Percentiles rank a stretch among this genome's conserved stretches.
phyloP scores from a whole-genome alignment of 129 eudicot species.

The Artemisia annua region DNA sequence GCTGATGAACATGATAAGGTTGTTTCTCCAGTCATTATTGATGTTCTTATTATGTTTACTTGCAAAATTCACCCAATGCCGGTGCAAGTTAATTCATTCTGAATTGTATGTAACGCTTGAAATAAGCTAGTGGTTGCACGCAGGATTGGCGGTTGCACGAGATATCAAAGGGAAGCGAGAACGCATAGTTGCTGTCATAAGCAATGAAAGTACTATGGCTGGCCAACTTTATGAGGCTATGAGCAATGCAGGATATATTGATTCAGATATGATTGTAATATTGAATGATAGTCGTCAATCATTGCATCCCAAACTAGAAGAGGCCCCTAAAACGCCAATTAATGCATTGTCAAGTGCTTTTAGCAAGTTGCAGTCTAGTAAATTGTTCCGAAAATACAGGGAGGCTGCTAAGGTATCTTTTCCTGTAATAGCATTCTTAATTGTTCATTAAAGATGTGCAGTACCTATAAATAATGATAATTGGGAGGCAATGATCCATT shows the following conservation, averaged over 20 bases:
- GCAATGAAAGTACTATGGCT: constrained; percentile 71
- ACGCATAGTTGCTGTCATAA: constrained; percentile 81
- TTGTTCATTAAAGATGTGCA: neutral
- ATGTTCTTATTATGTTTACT: no score
- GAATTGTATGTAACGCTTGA: constrained; percentile 2
- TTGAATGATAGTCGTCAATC: constrained; percentile 82
- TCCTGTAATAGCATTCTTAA: neutral
- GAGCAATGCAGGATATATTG: constrained; percentile 95
- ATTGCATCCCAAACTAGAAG: constrained; percentile 62
- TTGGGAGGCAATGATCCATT: neutral
- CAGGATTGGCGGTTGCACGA: constrained; percentile 94
- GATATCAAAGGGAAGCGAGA: constrained; percentile 81
- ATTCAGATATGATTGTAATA: constrained; percentile 85
- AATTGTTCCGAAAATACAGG: constrained; percentile 67
- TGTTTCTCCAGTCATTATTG: no score
- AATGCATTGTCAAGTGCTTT: constrained; percentile 66
- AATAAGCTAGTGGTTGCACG: constrained; percentile 18
- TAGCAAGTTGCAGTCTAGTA: constrained; percentile 88
- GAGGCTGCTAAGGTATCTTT: constrained; percentile 76
- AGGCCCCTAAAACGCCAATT: constrained; percentile 62
- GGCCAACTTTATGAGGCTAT: constrained; percentile 97
- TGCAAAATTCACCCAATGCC: neutral
- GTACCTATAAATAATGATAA: neutral
- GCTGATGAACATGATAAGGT: neutral
- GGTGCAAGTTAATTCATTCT: constrained; percentile 12